A percentile compares a stretch with the other conserved stretches of the same genome.
These are phyloP conservation scores for Claviceps fusiformis DNA, from an alignment of 2,329 filamentous ascomycete genomes.

Conservation along the genomic window DNA sequence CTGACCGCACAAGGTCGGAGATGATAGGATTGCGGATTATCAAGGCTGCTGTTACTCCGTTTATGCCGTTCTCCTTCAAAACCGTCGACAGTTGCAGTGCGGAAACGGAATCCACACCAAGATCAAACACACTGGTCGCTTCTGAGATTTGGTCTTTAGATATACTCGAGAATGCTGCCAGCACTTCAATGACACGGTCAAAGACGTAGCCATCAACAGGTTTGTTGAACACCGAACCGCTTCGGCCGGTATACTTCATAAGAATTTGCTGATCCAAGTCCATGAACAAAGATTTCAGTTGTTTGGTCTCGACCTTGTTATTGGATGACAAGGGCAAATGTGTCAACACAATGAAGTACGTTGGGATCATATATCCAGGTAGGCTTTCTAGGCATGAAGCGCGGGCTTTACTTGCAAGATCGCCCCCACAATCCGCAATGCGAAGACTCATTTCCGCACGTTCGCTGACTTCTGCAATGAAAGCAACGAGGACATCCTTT, in stretches of 20 bases:
- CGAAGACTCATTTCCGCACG: constrained; percentile 7
- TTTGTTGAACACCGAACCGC: constrained; percentile 10
- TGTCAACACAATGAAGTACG: constrained; percentile 60
- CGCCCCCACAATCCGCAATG: constrained; percentile 17
- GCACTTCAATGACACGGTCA: constrained; percentile 33
- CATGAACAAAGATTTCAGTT: constrained; percentile 52
- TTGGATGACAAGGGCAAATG: constrained; percentile 71
- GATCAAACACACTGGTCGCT: constrained; percentile 62
- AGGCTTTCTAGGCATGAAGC: constrained; percentile 55
- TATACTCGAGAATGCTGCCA: constrained; percentile 40
- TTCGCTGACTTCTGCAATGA: constrained; percentile 31
- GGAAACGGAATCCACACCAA: constrained; percentile 81
- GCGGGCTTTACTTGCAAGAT: constrained; percentile 33
- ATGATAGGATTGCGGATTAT: constrained; percentile 51
- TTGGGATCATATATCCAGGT: constrained; percentile 83
- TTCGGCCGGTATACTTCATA: constrained; percentile 35
- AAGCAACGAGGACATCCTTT: constrained; percentile 75
- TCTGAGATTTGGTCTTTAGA: constrained; percentile 30
- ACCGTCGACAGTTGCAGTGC: constrained; percentile 55
- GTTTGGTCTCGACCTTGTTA: constrained; percentile 73
- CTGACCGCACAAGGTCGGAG: constrained; percentile 27
- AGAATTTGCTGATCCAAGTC: constrained; percentile 46
- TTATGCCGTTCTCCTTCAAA: constrained; percentile 50
- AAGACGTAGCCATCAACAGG: constrained; percentile 25
- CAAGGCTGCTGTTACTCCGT: constrained; percentile 45